These are phyloP conservation scores for Ochetophila trinervis DNA, from an alignment of 306 rosid genomes.

Conservation along the genomic window DNA sequence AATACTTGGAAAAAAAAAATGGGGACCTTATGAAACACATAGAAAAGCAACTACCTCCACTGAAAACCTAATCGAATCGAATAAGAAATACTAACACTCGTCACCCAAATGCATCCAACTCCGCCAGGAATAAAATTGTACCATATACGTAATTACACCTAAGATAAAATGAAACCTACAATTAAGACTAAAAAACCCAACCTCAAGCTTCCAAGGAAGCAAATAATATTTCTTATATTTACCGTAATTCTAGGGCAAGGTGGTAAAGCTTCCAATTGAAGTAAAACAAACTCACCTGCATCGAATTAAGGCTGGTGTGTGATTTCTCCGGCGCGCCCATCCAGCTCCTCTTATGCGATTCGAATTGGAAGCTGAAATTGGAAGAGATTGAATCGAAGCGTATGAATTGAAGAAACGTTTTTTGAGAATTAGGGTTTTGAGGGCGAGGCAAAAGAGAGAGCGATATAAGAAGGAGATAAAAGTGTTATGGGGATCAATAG, in stretches of 20 bases:
- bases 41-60: conserved; percentile 1
- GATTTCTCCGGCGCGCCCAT: conserved; percentile 96
- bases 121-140: conserved; percentile 9
- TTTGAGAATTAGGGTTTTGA: conserved; percentile 67
- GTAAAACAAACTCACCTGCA: conserved; percentile 66
- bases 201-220: conserved; percentile 28
- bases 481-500: conserved; percentile 39
- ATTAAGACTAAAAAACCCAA: conserved; percentile 22
- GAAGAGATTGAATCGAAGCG: conserved; percentile 23
- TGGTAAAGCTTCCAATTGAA: conserved; percentile 25
- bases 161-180: background rate
- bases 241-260: conserved; percentile 35
- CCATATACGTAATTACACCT: background rate
- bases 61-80: conserved; percentile 10
- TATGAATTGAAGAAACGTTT: conserved; percentile 8
- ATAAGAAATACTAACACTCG: conserved; percentile 11
- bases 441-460: conserved; percentile 30
- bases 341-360: conserved; percentile 32
- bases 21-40: background rate
- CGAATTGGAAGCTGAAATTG: conserved; percentile 27
- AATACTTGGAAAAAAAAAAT: background rate
- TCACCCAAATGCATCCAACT: conserved; percentile 16
- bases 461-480: conserved; percentile 33
- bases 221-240: conserved; percentile 5
- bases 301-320: conserved; percentile 65